phyloP scores from a whole-genome alignment of 2,329 filamentous ascomycete species.

The Penicillium sp. region DNA sequence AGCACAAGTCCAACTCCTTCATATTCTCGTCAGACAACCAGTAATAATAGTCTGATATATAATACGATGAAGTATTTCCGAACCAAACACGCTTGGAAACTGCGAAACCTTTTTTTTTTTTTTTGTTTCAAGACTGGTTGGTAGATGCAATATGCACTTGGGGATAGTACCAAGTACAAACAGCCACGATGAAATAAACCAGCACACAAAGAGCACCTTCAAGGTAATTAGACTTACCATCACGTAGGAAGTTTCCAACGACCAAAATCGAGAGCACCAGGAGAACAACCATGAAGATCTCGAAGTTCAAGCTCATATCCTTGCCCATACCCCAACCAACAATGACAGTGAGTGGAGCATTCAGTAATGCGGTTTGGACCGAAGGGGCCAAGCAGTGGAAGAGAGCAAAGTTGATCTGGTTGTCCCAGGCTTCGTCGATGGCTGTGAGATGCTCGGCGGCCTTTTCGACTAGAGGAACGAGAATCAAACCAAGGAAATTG shows the following conservation, averaged over 20 bases:
- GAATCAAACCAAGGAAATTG: slow-evolving; percentile 68
- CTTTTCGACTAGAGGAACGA: slow-evolving; percentile 79
- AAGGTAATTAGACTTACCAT: slow-evolving; percentile 87
- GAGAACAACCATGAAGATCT: slow-evolving; percentile 79
- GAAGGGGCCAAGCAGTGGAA: slow-evolving; percentile 84
- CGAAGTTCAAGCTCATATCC: slow-evolving; percentile 77
- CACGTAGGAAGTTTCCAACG: slow-evolving; percentile 81
- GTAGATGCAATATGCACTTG: slow-evolving; percentile 42
- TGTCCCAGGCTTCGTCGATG: slow-evolving; percentile 73
- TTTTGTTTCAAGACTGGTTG: slow-evolving; percentile 13
- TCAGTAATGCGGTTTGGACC: slow-evolving; percentile 85
- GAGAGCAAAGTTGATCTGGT: slow-evolving; percentile 74
- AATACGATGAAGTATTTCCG: background rate
- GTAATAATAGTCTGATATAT: background rate
- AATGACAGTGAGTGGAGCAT: slow-evolving; percentile 77
- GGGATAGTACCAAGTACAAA: slow-evolving; percentile 62
- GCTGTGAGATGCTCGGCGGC: slow-evolving; percentile 81
- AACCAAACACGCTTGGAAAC: background rate
- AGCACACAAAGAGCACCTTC: slow-evolving; percentile 76
- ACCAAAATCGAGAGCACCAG: slow-evolving; percentile 81
- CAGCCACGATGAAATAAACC: slow-evolving; percentile 63
- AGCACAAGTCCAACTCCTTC: no score
- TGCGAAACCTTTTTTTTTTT: no score
- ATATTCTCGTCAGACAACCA: no score
- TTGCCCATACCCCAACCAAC: slow-evolving; percentile 76